Evolutionary conservation across 768 basidiomycete species (phyloP).

Genomic region (Tephrocybe sp.): DNA sequence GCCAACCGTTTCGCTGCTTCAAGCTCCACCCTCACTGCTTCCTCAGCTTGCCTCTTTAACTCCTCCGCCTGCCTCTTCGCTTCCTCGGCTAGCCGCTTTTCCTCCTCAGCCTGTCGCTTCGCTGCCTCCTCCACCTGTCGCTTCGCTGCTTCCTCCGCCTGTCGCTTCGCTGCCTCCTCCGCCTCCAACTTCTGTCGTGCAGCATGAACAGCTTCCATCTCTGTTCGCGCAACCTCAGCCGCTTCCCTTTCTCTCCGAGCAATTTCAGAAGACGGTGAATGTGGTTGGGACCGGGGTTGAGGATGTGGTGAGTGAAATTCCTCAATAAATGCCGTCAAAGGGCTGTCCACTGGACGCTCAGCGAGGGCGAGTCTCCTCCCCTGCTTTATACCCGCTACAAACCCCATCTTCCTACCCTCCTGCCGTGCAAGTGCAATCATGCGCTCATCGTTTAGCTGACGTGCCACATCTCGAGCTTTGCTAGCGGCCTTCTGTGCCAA

Average conservation of each 20-base stretch:
- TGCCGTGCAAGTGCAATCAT: constrained; percentile 49
- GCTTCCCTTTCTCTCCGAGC: background rate
- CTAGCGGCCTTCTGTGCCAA: constrained; percentile 30
- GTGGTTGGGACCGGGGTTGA: constrained; percentile 1
- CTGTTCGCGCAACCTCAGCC: background rate
- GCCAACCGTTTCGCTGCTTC: background rate
- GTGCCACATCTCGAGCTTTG: constrained; percentile 47
- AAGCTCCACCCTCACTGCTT: background rate
- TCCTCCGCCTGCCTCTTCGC: background rate
- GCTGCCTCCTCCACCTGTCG: background rate
- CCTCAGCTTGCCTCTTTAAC: background rate
- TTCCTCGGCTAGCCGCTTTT: background rate
- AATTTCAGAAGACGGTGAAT: background rate
- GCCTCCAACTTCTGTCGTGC: background rate
- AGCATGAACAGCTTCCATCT: background rate
- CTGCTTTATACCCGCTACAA: constrained; percentile 48
- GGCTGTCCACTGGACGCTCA: constrained; percentile 9
- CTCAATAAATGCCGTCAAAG: constrained; percentile 15
- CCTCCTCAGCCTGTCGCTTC: background rate
- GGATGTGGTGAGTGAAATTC: constrained; percentile 6
- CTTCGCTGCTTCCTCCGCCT: background rate
- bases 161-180: background rate
- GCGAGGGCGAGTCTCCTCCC: constrained; percentile 30
- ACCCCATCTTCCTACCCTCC: constrained; percentile 46
- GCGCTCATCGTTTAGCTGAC: constrained; percentile 54